These are phyloP conservation scores for Ascocoryne sarcoides DNA, from an alignment of 2,329 filamentous ascomycete genomes.

Conservation along the genomic window DNA sequence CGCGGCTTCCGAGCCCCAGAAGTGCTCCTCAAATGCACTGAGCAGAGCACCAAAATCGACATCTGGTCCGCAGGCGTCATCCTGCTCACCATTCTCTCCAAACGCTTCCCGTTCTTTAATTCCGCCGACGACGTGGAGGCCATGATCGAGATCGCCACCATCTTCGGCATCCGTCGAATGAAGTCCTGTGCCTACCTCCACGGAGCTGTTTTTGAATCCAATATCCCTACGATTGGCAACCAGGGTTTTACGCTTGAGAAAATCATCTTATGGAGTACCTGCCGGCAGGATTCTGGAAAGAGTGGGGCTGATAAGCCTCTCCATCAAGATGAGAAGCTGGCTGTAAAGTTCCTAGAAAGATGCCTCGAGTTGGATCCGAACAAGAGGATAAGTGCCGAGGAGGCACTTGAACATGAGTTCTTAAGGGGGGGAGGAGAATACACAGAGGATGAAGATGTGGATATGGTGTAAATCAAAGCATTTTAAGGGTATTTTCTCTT, in stretches of 20 bases:
- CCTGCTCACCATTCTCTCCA: constrained; percentile 83
- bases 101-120: constrained; percentile 96
- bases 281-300: constrained; percentile 54
- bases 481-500: too few relatives aligned
- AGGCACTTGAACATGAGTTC: constrained; percentile 68
- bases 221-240: constrained; percentile 80
- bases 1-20: constrained; percentile 93
- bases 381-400: constrained; percentile 63
- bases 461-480: constrained; percentile 26
- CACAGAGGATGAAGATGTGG: constrained; percentile 46
- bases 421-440: constrained; percentile 43
- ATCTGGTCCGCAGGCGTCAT: constrained; percentile 98
- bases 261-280: constrained; percentile 92
- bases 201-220: constrained; percentile 86
- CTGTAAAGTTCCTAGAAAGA: constrained; percentile 60
- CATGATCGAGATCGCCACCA: constrained; percentile 93
- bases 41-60: constrained; percentile 88
- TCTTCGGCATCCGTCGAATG: constrained; percentile 84
- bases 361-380: constrained; percentile 71
- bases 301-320: constrained; percentile 42
- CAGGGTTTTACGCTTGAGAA: constrained; percentile 83
- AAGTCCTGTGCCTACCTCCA: constrained; percentile 73
- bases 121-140: constrained; percentile 97
- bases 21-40: constrained; percentile 93
- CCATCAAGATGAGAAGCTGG: constrained; percentile 59